Base-by-base conservation (phyloP, 1,284 basidiomycete genomes). In the Boletus semigastroideus region DNA sequence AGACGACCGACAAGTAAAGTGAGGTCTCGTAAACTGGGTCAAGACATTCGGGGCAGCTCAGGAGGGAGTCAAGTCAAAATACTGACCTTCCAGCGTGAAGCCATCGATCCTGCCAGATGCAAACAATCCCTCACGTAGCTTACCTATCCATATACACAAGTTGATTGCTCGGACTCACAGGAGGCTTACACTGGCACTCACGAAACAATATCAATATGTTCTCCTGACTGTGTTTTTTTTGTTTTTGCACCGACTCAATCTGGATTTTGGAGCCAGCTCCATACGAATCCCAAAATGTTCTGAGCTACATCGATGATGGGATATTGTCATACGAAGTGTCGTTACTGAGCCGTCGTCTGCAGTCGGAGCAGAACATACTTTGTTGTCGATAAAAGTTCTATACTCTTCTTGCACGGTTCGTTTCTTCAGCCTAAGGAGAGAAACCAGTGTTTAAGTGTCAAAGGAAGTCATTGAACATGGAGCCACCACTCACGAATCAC, bases 121-220 rank as follows among this genome's bases (percentile, higher is more conserved):
- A 9, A 77, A 74, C 6, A 89, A 69, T 0, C 86, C 86, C 67
- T 89, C 86, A 48, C 86, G 74, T 9, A 89, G 70, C 62, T 89
- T 89, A 25, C 86, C 86, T 89, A 25, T 25, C 25, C 25, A 56
- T 8, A 47, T 44, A 6, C 28, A 55, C 10, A 41, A 14, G 13
- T 53, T 34, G 46, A 41, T 46, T 12, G 39, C 19, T 22, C 34
- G 14, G 27, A 33, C 22, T 31, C 10, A 28, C 5, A 4, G n/a
- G 31, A 59, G 17, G 31, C 27, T 25, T 38, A 38, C 17, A 40
- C 2, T 17, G 20, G 46, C 44, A 28, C 84, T 66, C 57, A 88
- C 86, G 77, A 58, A 88, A 81, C 22, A 86, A 60, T 40, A 89
- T 88, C 38, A 87, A 69, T 8, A 87, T 66, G 58, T 87, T 89